These are phyloP conservation scores for Geum urbanum DNA, from an alignment of 306 rosid genomes.

Conservation along the genomic window DNA sequence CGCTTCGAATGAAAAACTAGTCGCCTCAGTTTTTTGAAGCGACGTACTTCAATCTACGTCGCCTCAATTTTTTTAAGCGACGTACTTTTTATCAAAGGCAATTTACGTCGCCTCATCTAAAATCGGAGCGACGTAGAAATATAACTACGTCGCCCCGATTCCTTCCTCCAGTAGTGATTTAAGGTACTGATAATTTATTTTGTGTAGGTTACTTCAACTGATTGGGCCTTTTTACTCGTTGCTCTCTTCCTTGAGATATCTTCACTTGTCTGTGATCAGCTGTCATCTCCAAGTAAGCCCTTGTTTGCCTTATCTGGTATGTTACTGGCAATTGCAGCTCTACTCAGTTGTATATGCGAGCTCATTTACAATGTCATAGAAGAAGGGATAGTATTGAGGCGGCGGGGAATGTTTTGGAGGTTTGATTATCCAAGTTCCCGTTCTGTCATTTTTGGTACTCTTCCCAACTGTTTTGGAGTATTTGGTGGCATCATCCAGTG, in stretches of 20 bases:
- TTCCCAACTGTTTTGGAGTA: neutral
- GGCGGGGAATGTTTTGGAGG: slow-evolving; percentile 5
- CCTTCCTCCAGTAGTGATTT: no score
- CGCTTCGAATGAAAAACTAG: no score
- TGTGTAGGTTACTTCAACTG: neutral
- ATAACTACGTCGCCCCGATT: no score
- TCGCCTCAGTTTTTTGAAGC: no score
- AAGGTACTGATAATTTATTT: no score
- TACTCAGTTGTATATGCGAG: neutral
- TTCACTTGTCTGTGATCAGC: neutral
- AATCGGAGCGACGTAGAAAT: no score
- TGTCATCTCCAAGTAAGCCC: neutral
- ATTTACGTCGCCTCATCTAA: no score
- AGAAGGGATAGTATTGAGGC: neutral
- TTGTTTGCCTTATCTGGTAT: neutral
- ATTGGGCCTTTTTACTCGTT: neutral
- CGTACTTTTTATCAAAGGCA: no score
- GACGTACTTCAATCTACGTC: no score
- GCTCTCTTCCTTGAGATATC: neutral
- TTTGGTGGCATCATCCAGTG: neutral
- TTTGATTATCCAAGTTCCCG: neutral
- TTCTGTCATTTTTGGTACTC: neutral
- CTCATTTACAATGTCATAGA: neutral
- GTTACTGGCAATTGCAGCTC: neutral
- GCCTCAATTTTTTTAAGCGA: no score